Conservation (phyloP, 2,329 filamentous ascomycete species). For the Phoma sp. region DNA sequence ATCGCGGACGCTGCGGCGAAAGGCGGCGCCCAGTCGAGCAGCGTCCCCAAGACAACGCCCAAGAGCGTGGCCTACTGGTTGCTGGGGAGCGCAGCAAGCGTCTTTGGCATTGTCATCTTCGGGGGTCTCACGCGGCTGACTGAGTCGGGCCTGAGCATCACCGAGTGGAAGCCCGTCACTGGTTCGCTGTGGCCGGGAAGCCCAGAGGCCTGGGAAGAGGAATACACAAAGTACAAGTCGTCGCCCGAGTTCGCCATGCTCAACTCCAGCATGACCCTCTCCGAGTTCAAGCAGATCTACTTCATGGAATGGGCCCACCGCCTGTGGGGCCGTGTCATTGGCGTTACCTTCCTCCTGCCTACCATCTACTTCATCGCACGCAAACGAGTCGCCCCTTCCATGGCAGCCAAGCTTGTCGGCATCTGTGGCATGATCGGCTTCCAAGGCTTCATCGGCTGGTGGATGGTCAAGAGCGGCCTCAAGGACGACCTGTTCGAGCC, state of each 20-base stretch:
- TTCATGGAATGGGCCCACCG: constrained; percentile 99
- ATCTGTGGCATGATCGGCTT: constrained; percentile 92
- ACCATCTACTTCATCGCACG: constrained; percentile 87
- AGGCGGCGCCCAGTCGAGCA: constrained; percentile 28
- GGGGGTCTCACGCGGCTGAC: constrained; percentile 92
- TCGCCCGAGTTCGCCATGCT: constrained; percentile 92
- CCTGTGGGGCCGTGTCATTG: constrained; percentile 91
- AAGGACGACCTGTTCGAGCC: constrained; percentile 95
- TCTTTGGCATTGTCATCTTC: constrained; percentile 96
- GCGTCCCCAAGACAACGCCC: constrained; percentile 69
- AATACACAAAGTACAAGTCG: constrained; percentile 90
- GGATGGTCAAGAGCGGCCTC: constrained; percentile 98
- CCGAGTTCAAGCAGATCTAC: constrained; percentile 98
- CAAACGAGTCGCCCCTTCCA: constrained; percentile 76
- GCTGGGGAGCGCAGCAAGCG: constrained; percentile 86
- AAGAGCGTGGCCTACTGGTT: constrained; percentile 91
- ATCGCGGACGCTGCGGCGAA: constrained; percentile 23
- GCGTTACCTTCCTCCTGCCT: constrained; percentile 86
- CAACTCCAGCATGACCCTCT: constrained; percentile 90
- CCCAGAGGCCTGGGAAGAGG: constrained; percentile 83
- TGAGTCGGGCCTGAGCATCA: constrained; percentile 96
- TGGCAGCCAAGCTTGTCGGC: constrained; percentile 78
- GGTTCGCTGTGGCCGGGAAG: constrained; percentile 86
- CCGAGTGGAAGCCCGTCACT: constrained; percentile 97
- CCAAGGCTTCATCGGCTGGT: constrained; percentile 96